Evolutionary conservation across 352 stramenopile genomes (phyloP), one percentile per base, ranked within the genome.

Genomic region (Globisporangium alternatum): DNA sequence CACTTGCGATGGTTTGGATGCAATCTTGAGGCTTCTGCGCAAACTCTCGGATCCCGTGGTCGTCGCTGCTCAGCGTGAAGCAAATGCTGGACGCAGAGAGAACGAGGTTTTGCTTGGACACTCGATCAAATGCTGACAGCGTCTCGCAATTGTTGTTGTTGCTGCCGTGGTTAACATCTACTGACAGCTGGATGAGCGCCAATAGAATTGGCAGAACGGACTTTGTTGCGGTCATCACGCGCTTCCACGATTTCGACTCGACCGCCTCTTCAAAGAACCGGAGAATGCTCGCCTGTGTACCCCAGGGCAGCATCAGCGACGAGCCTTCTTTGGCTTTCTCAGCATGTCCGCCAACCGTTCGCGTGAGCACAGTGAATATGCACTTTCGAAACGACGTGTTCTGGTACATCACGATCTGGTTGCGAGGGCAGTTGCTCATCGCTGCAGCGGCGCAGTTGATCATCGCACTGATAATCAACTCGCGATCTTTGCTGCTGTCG

Each of bases 221-320:
- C 15, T 65, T 31, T 0, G 66, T 73, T 5, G 67, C 53, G 6
- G 71, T 60, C 2, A 90, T 39, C 0, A 67, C 43, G 22, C 73
- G 83, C 52, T 76, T 73, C 83, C 83, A 93, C 37, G 77, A 77
- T 48, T 90, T 89, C 17, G 71, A 80, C 22, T 78, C 78, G 10
- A 88, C 62, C 0, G 67, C 67, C 53, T 86, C 71, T 25, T 91
- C 81, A 0, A 88, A 41, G 30, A 88, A 69, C 1, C 64, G 71
- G 2, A 77, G 15, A 12, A 88, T 13, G n/a, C 69, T 76, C 25
- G 74, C 60, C 13, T 69, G 77, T 0, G 80, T 49, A 28, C 59
- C 62, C 54, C 56, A 65, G 0, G 64, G 67, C 35, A 65, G 28
- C 25, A 19, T 30, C 37, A 5, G 7, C 28, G 48, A 21, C 28